Evolutionary conservation across 495 filamentous ascomycete genomes (phyloP).

Genomic region (Xylaria bambusicola): DNA sequence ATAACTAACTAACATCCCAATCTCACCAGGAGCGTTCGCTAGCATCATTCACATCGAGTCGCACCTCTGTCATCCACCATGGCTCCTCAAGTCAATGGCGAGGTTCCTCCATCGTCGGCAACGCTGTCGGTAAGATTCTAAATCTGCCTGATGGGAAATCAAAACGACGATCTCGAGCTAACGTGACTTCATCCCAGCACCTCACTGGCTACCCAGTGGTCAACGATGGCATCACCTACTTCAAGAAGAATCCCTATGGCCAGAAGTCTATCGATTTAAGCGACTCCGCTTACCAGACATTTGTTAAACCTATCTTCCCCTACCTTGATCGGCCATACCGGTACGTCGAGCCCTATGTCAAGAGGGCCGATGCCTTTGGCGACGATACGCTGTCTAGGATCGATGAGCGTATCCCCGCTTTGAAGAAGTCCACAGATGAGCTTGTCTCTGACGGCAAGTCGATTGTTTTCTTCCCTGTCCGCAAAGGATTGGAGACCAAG

Average conservation of each 20-base stretch:
- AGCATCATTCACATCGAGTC: constrained; percentile 1
- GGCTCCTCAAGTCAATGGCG: constrained; percentile 65
- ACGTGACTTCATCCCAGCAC: constrained; percentile 57
- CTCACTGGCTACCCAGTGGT: constrained; percentile 83
- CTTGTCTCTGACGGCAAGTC: constrained; percentile 67
- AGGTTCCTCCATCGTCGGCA: constrained; percentile 60
- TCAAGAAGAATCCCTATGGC: constrained; percentile 79
- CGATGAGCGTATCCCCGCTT: constrained; percentile 77
- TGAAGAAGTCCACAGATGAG: constrained; percentile 84
- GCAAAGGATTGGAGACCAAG: constrained; percentile 67
- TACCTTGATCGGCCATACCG: constrained; percentile 75
- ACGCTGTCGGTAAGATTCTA: constrained; percentile 62
- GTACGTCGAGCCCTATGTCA: constrained; percentile 79
- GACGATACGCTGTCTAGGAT: constrained; percentile 72
- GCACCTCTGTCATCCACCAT: constrained; percentile 27
- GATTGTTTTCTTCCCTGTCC: constrained; percentile 66
- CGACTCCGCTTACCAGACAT: constrained; percentile 62
- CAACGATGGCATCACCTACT: constrained; percentile 71
- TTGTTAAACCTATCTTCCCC: constrained; percentile 71
- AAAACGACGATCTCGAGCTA: background rate
- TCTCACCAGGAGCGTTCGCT: background rate
- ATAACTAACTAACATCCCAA: background rate
- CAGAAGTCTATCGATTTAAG: constrained; percentile 75
- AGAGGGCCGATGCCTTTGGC: constrained; percentile 77
- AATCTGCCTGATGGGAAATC: background rate